Conservation (phyloP, 108 stramenopile genomes). For the Nannochloropsis salina region DNA sequence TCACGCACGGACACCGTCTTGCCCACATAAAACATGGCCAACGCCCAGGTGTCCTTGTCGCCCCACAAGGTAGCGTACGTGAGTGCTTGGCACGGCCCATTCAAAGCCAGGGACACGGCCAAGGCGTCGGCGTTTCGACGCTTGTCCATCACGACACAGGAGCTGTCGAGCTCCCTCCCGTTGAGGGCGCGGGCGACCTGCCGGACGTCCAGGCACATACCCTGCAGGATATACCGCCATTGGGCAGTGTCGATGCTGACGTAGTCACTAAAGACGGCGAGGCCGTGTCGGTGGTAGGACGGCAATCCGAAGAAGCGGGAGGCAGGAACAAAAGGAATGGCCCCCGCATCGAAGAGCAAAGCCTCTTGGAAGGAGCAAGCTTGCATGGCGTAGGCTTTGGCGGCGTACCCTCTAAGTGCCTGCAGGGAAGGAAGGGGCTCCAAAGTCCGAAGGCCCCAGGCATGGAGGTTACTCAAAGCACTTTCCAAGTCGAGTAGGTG, state of each 20-base stretch:
- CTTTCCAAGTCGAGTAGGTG: not conserved
- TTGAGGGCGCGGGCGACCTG: not conserved
- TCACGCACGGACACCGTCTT: constrained; percentile 13
- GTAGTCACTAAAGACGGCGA: constrained; percentile 18
- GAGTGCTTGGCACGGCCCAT: not conserved
- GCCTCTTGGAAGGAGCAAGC: constrained; percentile 13
- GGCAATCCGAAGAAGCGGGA: not conserved
- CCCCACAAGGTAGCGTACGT: not conserved
- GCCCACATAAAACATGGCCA: not conserved
- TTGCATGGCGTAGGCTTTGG: constrained; percentile 15
- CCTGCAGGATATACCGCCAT: not conserved
- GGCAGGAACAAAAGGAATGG: not conserved
- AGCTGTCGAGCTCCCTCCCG: not conserved
- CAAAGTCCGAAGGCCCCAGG: not conserved
- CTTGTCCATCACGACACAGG: constrained; percentile 3
- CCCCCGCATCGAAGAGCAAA: not conserved
- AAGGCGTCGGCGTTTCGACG: not conserved
- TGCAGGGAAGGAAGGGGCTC: not conserved
- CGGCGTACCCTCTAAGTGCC: not conserved
- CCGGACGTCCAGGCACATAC: not conserved
- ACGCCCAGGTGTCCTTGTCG: constrained; percentile 2
- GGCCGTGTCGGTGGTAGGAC: not conserved
- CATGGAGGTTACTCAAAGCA: not conserved
- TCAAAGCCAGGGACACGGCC: not conserved
- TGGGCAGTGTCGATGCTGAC: not conserved